phyloP scores from a whole-genome alignment of 352 stramenopile genomes.

The Phytophthora crassamura region DNA sequence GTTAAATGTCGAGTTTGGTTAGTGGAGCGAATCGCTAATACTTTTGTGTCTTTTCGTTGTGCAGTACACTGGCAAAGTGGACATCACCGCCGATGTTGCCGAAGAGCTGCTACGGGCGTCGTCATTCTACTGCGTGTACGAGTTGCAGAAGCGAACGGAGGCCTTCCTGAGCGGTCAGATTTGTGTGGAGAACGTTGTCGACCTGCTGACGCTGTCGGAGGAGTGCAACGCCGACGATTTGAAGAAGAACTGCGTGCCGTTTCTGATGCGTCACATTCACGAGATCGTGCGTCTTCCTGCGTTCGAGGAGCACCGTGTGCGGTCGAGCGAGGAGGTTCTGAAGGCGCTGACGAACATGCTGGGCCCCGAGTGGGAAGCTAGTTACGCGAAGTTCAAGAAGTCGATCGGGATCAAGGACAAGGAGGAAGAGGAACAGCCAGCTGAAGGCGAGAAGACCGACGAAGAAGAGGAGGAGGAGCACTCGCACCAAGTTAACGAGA shows the following conservation, averaged over 20 bases:
- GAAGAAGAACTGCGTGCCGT: conserved; percentile 88
- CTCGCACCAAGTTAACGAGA: conserved; percentile 43
- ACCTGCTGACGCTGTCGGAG: conserved; percentile 76
- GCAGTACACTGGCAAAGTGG: conserved; percentile 90
- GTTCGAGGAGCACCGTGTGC: conserved; percentile 79
- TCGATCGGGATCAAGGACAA: conserved; percentile 42
- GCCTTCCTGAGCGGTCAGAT: conserved; percentile 85
- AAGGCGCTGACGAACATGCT: conserved; percentile 85
- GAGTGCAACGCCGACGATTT: conserved; percentile 82
- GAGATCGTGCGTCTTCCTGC: conserved; percentile 80
- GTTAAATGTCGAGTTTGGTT: background rate
- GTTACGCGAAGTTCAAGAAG: conserved; percentile 76
- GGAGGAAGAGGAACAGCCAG: conserved; percentile 29
- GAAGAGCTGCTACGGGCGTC: conserved; percentile 81
- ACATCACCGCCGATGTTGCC: conserved; percentile 83
- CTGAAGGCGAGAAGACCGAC: conserved; percentile 32
- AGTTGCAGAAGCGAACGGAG: conserved; percentile 88
- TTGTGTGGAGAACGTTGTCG: conserved; percentile 80
- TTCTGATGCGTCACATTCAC: conserved; percentile 89
- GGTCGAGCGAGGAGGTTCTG: conserved; percentile 84
- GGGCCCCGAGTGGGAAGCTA: conserved; percentile 77
- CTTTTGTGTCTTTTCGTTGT: conserved; percentile 19
- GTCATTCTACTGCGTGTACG: conserved; percentile 84
- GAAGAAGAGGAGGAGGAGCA: conserved; percentile 22
- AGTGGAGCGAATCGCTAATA: conserved; percentile 7